Conservation (phyloP, 2,329 filamentous ascomycete species). For the Arthrobotrys sinensis region DNA sequence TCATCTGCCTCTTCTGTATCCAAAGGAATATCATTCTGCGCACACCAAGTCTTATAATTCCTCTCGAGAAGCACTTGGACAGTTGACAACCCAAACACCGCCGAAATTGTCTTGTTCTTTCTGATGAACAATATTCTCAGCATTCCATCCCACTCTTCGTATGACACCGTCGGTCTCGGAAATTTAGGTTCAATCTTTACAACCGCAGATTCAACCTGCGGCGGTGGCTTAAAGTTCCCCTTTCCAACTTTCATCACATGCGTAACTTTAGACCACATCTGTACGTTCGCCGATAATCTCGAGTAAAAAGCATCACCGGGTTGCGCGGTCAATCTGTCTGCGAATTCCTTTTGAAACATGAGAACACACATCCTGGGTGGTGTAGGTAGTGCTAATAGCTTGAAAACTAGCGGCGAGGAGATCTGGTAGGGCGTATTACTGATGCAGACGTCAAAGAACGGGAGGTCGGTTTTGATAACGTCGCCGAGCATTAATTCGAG, state of each 20-base stretch:
- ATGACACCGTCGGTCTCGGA: conserved; percentile 87
- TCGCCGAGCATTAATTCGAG: conserved; percentile 92
- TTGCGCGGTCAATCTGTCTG: conserved; percentile 87
- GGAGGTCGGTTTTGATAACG: conserved; percentile 88
- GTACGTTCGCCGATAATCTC: conserved; percentile 90
- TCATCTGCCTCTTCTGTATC: conserved; percentile 66
- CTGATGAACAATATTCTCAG: conserved; percentile 85
- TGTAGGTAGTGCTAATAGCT: conserved; percentile 84
- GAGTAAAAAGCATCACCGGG: conserved; percentile 92
- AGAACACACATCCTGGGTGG: conserved; percentile 88
- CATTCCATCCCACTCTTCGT: conserved; percentile 95
- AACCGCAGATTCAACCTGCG: conserved; percentile 90
- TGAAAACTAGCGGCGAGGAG: conserved; percentile 91
- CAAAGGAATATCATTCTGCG: conserved; percentile 78
- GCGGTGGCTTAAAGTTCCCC: conserved; percentile 96
- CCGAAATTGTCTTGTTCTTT: conserved; percentile 90
- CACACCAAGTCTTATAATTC: conserved; percentile 92
- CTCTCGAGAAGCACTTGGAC: conserved; percentile 85
- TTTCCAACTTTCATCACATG: conserved; percentile 80
- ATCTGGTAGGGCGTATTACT: conserved; percentile 85
- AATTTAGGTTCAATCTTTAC: conserved; percentile 90
- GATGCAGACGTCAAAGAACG: conserved; percentile 87
- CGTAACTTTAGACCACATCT: conserved; percentile 85
- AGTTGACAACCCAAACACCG: conserved; percentile 82
- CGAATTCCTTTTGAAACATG: conserved; percentile 98